Evolutionary conservation across 2,329 filamentous ascomycete species (phyloP).

Genomic region (Tolypocladium cylindrosporum): DNA sequence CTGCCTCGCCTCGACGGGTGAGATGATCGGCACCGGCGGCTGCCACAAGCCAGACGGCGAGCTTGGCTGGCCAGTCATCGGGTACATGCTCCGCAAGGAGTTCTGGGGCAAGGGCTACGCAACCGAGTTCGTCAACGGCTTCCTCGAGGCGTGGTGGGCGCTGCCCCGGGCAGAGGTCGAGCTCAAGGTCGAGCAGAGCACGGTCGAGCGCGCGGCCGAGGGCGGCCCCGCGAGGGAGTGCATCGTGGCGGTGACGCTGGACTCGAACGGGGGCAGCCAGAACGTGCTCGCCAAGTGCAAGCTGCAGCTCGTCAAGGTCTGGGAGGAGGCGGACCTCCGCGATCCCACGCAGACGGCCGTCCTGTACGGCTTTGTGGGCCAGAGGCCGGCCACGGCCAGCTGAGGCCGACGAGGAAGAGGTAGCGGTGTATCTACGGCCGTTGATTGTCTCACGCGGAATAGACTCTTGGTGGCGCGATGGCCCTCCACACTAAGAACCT

Average conservation of each 20-base stretch:
- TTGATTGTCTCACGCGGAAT: not conserved
- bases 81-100: conserved; percentile 45
- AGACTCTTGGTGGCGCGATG: not conserved
- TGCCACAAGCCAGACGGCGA: conserved; percentile 22
- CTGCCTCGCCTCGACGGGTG: conserved; percentile 31
- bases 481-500: not conserved
- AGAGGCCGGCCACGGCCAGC: not conserved
- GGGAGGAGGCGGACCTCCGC: conserved; percentile 17
- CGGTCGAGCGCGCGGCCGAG: conserved; percentile 20
- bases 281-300: conserved; percentile 40
- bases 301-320: conserved; percentile 34
- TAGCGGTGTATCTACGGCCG: not conserved
- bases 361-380: conserved; percentile 13
- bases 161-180: conserved; percentile 36
- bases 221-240: conserved; percentile 20
- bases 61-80: conserved; percentile 46
- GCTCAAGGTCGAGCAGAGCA: conserved; percentile 30
- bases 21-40: conserved; percentile 42
- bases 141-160: conserved; percentile 34
- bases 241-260: conserved; percentile 36
- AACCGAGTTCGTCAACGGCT: conserved; percentile 43
- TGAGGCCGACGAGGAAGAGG: not conserved
- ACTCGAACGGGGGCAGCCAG: conserved; percentile 41
- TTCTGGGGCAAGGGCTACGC: conserved; percentile 47
- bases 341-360: conserved; percentile 7